These are phyloP conservation scores for Gomphus bonarii DNA, from an alignment of 1,284 basidiomycete species.

Conservation along the genomic window DNA sequence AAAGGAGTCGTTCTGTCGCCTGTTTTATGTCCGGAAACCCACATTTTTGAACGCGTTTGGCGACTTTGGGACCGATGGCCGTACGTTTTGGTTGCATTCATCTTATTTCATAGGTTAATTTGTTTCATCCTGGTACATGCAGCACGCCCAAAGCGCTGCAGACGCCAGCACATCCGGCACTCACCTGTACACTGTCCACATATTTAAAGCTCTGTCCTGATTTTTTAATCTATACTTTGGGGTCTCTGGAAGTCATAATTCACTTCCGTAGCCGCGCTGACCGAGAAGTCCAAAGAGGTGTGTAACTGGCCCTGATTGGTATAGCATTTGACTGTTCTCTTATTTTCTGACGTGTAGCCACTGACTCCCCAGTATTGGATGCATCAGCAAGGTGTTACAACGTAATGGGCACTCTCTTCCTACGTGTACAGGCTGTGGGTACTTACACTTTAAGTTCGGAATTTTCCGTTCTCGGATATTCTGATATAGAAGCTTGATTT, in stretches of 20 bases:
- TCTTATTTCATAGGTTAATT: no score
- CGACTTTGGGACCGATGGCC: slow-evolving; percentile 78
- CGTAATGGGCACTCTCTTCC: slow-evolving; percentile 72
- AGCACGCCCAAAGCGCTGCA: slow-evolving; percentile 79
- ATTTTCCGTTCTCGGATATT: slow-evolving; percentile 1
- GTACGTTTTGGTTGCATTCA: slow-evolving; percentile 33
- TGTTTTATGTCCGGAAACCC: slow-evolving; percentile 96
- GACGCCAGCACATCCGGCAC: slow-evolving; percentile 83
- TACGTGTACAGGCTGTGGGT: slow-evolving; percentile 87
- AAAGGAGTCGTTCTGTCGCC: slow-evolving; percentile 81
- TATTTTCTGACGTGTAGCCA: slow-evolving; percentile 12
- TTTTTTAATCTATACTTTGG: slow-evolving; percentile 86
- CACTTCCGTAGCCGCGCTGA: slow-evolving; percentile 86
- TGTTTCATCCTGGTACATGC: not conserved
- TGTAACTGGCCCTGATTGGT: slow-evolving; percentile 93
- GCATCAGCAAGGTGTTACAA: no score
- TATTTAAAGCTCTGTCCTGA: slow-evolving; percentile 71
- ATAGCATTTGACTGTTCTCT: slow-evolving; percentile 14
- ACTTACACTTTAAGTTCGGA: slow-evolving; percentile 46
- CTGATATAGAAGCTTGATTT: slow-evolving; percentile 5
- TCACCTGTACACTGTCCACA: slow-evolving; percentile 77
- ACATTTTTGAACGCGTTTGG: slow-evolving; percentile 89
- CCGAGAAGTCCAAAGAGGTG: slow-evolving; percentile 78
- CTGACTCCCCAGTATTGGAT: slow-evolving; percentile 36
- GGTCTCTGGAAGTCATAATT: slow-evolving; percentile 96